A percentile compares a stretch with the other conserved stretches of the same genome.
Evolutionary conservation across 345 rosid genomes (phyloP).

Genomic region (Luvunga scandens): DNA sequence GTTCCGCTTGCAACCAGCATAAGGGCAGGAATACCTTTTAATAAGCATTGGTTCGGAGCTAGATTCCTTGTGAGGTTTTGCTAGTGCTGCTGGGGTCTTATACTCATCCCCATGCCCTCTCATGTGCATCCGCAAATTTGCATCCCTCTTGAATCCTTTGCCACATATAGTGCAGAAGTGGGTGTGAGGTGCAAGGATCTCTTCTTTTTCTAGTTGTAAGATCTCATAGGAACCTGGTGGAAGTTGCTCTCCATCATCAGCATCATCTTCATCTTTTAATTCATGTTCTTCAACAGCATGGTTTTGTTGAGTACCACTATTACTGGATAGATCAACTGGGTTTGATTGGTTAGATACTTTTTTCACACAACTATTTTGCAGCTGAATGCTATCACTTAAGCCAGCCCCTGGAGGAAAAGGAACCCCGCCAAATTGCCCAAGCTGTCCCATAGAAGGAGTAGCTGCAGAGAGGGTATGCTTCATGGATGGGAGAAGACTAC

Average conservation of each 20-base stretch:
- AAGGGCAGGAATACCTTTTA: slow-evolving; percentile 96
- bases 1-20: slow-evolving; percentile 90
- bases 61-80: slow-evolving; percentile 79
- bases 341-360: slow-evolving; percentile 40
- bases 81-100: slow-evolving; percentile 90
- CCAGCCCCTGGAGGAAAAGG: slow-evolving; percentile 41
- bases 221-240: slow-evolving; percentile 94
- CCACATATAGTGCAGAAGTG: slow-evolving; percentile 96
- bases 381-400: slow-evolving; percentile 35
- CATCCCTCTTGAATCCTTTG: slow-evolving; percentile 98
- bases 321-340: slow-evolving; percentile 32
- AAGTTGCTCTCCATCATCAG: slow-evolving; percentile 87
- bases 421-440: slow-evolving; percentile 48
- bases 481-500: slow-evolving; percentile 89
- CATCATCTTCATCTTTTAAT: slow-evolving; percentile 85
- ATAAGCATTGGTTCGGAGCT: slow-evolving; percentile 58
- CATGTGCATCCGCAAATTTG: slow-evolving; percentile 97
- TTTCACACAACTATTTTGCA: slow-evolving; percentile 33
- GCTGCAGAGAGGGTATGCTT: slow-evolving; percentile 52
- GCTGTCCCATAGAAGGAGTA: slow-evolving; percentile 42
- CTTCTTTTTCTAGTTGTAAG: slow-evolving; percentile 91
- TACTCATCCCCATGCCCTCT: slow-evolving; percentile 98
- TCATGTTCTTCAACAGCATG: slow-evolving; percentile 67
- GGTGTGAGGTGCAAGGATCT: slow-evolving; percentile 96
- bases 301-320: slow-evolving; percentile 35